Percentiles rank a stretch among this genome's conserved stretches.
Evolutionary conservation across 805 yeast species (phyloP).

Genomic region (Hanseniaspora mollemarum): DNA sequence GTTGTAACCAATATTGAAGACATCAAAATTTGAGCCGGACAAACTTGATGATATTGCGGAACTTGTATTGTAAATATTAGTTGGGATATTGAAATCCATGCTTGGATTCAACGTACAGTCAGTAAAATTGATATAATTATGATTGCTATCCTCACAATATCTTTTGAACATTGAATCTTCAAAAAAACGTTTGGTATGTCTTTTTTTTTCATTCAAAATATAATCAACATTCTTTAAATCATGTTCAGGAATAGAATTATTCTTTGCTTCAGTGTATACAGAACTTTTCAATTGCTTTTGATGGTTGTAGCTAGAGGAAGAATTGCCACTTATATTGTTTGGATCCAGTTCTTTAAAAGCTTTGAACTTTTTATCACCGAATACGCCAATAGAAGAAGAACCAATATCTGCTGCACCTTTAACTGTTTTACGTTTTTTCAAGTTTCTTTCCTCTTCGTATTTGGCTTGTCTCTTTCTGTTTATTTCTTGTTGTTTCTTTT

Average conservation of each 20-base stretch:
- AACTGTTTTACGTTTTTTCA: slow-evolving; percentile 7
- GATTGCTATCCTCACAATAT: slow-evolving; percentile 46
- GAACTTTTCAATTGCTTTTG: slow-evolving; percentile 32
- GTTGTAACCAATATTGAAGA: slow-evolving; percentile 47
- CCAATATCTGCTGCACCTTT: slow-evolving; percentile 17
- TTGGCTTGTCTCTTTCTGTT: slow-evolving; percentile 5
- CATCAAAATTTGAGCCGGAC: slow-evolving; percentile 54
- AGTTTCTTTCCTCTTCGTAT: slow-evolving; percentile 8
- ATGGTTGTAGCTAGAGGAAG: slow-evolving; percentile 8
- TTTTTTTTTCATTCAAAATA: slow-evolving; percentile 61
- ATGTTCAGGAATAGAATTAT: slow-evolving; percentile 87
- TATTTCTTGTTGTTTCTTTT: slow-evolving; percentile 13
- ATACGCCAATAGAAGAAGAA: slow-evolving; percentile 1
- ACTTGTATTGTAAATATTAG: slow-evolving; percentile 35
- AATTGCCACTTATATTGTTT: slow-evolving; percentile 8
- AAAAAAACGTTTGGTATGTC: slow-evolving; percentile 70
- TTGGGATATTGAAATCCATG: slow-evolving; percentile 53
- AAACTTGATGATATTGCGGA: slow-evolving; percentile 64
- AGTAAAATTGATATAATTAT: slow-evolving; percentile 70
- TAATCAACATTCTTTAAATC: slow-evolving; percentile 73
- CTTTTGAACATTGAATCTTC: slow-evolving; percentile 69
- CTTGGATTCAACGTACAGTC: slow-evolving; percentile 79
- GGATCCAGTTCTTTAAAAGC: slow-evolving; percentile 18
- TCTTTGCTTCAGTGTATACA: slow-evolving; percentile 77
- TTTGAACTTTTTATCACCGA: slow-evolving; percentile 16